These are phyloP conservation scores for Amphibolis antarctica DNA, from an alignment of 106 monocot genomes.

Conservation along the genomic window DNA sequence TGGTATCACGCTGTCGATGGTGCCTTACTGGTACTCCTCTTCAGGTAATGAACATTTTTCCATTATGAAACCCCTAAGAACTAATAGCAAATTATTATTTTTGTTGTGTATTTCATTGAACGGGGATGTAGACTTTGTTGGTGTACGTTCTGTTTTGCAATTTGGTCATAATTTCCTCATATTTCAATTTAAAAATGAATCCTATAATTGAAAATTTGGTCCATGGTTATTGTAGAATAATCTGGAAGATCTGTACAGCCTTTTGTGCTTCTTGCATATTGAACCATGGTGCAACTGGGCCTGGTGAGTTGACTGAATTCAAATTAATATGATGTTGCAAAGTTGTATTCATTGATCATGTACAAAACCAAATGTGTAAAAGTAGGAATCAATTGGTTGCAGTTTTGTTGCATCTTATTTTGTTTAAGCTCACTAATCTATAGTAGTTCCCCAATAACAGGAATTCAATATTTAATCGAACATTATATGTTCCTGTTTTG, in stretches of 20 bases:
- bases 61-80: no score
- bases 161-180: not conserved
- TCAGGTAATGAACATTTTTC: conserved; percentile 31
- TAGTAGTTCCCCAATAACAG: no score
- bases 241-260: conserved; percentile 91
- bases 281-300: conserved; percentile 77
- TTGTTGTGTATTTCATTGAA: no score
- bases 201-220: not conserved
- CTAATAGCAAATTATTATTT: no score
- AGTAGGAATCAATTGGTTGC: no score
- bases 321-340: not conserved
- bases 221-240: conserved; percentile 45
- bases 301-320: conserved; percentile 34
- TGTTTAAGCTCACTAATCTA: no score
- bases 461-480: no score
- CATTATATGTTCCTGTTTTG: no score
- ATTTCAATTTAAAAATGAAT: not conserved
- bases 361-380: not conserved
- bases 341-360: not conserved
- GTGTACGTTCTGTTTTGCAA: not conserved
- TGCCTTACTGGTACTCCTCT: conserved; percentile 89
- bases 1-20: conserved; percentile 62
- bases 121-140: no score
- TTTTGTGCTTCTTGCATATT: conserved; percentile 77
- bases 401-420: no score